phyloP scores from a whole-genome alignment of 768 basidiomycete species.

The Xerocomellus amylosporus region DNA sequence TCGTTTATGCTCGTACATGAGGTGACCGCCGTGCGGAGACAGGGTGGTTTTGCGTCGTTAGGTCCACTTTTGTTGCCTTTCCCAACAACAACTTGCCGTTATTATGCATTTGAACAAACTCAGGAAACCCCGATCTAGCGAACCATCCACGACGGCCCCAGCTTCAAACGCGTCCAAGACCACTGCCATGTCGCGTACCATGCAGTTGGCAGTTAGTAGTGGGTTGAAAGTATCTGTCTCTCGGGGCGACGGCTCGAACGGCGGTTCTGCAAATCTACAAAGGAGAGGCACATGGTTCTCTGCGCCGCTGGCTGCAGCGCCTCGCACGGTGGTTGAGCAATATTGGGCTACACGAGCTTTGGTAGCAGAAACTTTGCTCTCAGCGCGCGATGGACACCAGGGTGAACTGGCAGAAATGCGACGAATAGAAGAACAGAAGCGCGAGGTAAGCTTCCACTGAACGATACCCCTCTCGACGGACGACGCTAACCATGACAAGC shows the following conservation, averaged over 20 bases:
- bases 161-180: not conserved
- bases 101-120: slow-evolving; percentile 32
- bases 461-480: not conserved
- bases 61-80: not conserved
- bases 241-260: not conserved
- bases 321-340: slow-evolving; percentile 41
- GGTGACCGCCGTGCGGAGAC: slow-evolving; percentile 5
- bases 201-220: slow-evolving; percentile 25
- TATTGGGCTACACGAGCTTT: slow-evolving; percentile 71
- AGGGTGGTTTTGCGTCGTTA: not conserved
- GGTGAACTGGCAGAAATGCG: slow-evolving; percentile 46
- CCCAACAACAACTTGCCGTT: not conserved
- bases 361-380: slow-evolving; percentile 60
- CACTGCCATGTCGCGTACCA: slow-evolving; percentile 27
- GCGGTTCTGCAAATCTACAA: slow-evolving; percentile 2
- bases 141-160: not conserved
- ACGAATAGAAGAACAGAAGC: slow-evolving; percentile 43
- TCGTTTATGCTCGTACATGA: not conserved
- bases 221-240: slow-evolving; percentile 3
- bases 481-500: slow-evolving; percentile 32
- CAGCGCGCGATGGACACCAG: slow-evolving; percentile 47
- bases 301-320: slow-evolving; percentile 20
- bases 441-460: slow-evolving; percentile 37
- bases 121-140: slow-evolving; percentile 17
- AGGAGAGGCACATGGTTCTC: slow-evolving; percentile 15